Evolutionary conservation across 1,139 yeast species (phyloP).

Genomic region (Entelexis paramagnoliae): DNA sequence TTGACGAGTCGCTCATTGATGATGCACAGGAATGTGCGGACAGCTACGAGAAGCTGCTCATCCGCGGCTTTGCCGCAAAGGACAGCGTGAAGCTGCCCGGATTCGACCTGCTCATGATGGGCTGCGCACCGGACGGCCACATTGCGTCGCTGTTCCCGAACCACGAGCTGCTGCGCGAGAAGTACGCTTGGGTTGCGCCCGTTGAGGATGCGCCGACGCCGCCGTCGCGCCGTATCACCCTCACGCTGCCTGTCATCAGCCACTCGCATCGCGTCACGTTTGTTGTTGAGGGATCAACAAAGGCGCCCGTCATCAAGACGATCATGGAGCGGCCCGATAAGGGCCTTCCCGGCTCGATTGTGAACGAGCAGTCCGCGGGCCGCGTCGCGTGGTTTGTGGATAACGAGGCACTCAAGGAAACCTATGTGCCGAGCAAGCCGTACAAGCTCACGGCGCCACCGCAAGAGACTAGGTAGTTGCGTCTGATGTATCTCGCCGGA

Average conservation of each 20-base stretch:
- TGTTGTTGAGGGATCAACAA: slow-evolving; percentile 91
- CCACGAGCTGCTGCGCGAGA: slow-evolving; percentile 78
- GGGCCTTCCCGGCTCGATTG: slow-evolving; percentile 88
- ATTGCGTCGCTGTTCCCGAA: slow-evolving; percentile 92
- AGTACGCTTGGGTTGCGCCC: slow-evolving; percentile 93
- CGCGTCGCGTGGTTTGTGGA: slow-evolving; percentile 97
- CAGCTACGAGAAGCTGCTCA: slow-evolving; percentile 71
- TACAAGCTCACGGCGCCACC: slow-evolving; percentile 42
- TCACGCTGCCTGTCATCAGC: slow-evolving; percentile 89
- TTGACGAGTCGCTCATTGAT: slow-evolving; percentile 61
- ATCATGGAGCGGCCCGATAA: slow-evolving; percentile 97
- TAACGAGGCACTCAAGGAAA: slow-evolving; percentile 83
- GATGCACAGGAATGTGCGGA: slow-evolving; percentile 96
- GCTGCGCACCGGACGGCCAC: slow-evolving; percentile 99
- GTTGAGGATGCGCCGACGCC: slow-evolving; percentile 88
- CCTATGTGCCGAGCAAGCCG: slow-evolving; percentile 64
- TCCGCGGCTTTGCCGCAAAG: slow-evolving; percentile 88
- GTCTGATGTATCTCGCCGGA: no score
- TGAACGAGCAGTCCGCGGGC: slow-evolving; percentile 93
- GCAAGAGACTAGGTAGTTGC: slow-evolving; percentile 1
- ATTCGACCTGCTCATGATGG: slow-evolving; percentile 80
- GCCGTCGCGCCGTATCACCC: slow-evolving; percentile 76
- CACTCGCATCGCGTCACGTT: slow-evolving; percentile 88
- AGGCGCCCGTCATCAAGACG: slow-evolving; percentile 84
- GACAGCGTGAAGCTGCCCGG: slow-evolving; percentile 91